phyloP scores from a whole-genome alignment of 345 rosid species.

The Eucalyptus lansdowneana region DNA sequence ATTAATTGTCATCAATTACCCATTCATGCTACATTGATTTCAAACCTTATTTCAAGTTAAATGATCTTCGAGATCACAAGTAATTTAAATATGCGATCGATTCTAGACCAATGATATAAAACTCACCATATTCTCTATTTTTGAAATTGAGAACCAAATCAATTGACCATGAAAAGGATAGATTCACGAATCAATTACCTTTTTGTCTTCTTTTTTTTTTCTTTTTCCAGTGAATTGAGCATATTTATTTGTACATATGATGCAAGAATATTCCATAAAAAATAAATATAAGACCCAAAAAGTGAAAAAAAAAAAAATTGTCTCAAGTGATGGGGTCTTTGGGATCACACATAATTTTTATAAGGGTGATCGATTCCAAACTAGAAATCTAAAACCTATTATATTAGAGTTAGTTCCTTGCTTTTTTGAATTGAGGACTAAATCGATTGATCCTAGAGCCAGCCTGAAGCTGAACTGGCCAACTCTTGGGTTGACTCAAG shows the following conservation, averaged over 20 bases:
- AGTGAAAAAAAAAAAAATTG: too few relatives aligned
- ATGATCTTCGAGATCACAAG: rapidly evolving
- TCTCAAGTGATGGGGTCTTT: background rate
- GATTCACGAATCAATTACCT: too few relatives aligned
- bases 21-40: background rate
- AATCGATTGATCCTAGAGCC: background rate
- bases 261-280: too few relatives aligned
- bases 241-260: too few relatives aligned
- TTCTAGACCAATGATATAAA: background rate
- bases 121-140: background rate
- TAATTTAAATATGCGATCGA: rapidly evolving
- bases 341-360: background rate
- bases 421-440: rapidly evolving
- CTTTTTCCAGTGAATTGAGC: too few relatives aligned
- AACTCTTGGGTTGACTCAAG: background rate
- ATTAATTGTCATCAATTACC: background rate
- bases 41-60: too few relatives aligned
- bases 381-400: background rate
- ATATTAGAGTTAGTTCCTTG: background rate
- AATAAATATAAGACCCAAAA: too few relatives aligned
- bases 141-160: too few relatives aligned
- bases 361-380: background rate
- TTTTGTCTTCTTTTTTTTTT: too few relatives aligned
- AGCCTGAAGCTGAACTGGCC: rapidly evolving
- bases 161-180: too few relatives aligned